Conservation (phyloP, 768 basidiomycete species). For the Saitozyma sp. region DNA sequence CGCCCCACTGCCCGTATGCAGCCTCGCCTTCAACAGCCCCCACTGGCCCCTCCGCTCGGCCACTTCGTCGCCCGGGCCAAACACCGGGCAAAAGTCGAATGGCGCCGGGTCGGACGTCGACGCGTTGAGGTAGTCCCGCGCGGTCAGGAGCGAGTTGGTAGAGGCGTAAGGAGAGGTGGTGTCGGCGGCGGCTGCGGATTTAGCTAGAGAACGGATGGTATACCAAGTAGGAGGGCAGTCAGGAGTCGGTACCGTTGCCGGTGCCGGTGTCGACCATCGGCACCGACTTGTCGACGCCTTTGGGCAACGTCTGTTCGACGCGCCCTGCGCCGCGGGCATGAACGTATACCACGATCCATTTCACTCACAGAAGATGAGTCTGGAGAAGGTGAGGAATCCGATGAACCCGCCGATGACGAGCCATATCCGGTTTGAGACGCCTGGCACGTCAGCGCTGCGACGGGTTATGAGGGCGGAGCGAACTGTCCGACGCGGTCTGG, state of each 20-base stretch:
- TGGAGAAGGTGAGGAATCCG: constrained; percentile 30
- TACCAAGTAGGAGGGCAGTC: background rate
- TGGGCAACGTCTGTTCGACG: too few species aligned
- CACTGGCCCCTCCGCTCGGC: constrained; percentile 76
- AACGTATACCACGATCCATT: background rate
- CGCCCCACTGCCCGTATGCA: constrained; percentile 77
- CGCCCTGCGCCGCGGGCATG: too few species aligned
- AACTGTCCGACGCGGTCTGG: too few species aligned
- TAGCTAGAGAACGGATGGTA: background rate
- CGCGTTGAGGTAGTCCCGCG: constrained; percentile 82
- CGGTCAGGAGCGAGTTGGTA: constrained; percentile 39
- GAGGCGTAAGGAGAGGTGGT: constrained; percentile 31
- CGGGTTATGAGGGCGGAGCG: too few species aligned
- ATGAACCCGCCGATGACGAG: constrained; percentile 22
- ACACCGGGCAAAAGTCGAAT: constrained; percentile 87
- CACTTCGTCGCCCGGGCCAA: constrained; percentile 76
- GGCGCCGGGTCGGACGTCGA: constrained; percentile 61
- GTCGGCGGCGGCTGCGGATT: constrained; percentile 11
- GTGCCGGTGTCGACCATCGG: background rate
- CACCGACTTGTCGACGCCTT: background rate
- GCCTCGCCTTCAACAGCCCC: constrained; percentile 69
- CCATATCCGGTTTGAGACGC: constrained; percentile 39
- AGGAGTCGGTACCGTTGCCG: background rate
- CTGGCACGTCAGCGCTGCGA: constrained; percentile 11
- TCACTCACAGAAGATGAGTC: constrained; percentile 15